These are phyloP conservation scores for Chalaropsis thielavioides DNA, from an alignment of 2,329 filamentous ascomycete species.

Conservation along the genomic window DNA sequence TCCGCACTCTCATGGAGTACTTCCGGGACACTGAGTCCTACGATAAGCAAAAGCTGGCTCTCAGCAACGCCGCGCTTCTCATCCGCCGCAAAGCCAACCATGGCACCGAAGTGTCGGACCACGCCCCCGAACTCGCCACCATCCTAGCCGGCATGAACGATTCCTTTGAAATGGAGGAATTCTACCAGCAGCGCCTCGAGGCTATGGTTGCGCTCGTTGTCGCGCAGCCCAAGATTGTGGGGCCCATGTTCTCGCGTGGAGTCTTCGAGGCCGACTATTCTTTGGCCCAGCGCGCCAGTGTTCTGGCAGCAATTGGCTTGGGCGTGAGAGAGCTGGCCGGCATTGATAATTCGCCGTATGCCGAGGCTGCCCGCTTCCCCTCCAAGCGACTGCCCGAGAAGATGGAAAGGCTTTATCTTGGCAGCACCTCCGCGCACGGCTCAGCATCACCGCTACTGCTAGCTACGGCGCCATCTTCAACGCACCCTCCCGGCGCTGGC, in stretches of 20 bases:
- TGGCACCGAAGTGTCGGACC: slow-evolving; percentile 73
- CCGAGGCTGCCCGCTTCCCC: slow-evolving; percentile 47
- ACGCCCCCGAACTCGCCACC: slow-evolving; percentile 65
- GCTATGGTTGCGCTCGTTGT: slow-evolving; percentile 70
- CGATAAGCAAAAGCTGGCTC: slow-evolving; percentile 66
- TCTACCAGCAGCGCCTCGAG: slow-evolving; percentile 60
- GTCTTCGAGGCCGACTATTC: slow-evolving; percentile 92
- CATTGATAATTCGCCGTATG: slow-evolving; percentile 44
- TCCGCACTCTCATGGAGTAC: slow-evolving; percentile 67
- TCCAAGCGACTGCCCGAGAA: slow-evolving; percentile 63
- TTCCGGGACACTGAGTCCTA: slow-evolving; percentile 71
- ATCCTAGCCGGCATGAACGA: slow-evolving; percentile 70
- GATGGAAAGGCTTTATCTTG: slow-evolving; percentile 56
- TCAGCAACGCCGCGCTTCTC: slow-evolving; percentile 60
- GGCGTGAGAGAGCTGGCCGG: slow-evolving; percentile 75
- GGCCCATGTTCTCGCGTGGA: slow-evolving; percentile 65
- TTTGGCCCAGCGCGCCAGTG: slow-evolving; percentile 62
- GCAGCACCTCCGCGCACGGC: slow-evolving; percentile 21
- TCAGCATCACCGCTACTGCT: slow-evolving; percentile 10
- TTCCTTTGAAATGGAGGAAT: slow-evolving; percentile 66
- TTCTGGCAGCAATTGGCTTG: slow-evolving; percentile 71
- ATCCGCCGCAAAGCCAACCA: slow-evolving; percentile 82
- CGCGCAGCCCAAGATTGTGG: slow-evolving; percentile 62
- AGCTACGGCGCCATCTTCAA: slow-evolving; percentile 15
- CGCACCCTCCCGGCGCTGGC: slow-evolving; percentile 23